Base-by-base conservation (phyloP, 257 asterid genomes). In the Dorcoceras hygrometricum region DNA sequence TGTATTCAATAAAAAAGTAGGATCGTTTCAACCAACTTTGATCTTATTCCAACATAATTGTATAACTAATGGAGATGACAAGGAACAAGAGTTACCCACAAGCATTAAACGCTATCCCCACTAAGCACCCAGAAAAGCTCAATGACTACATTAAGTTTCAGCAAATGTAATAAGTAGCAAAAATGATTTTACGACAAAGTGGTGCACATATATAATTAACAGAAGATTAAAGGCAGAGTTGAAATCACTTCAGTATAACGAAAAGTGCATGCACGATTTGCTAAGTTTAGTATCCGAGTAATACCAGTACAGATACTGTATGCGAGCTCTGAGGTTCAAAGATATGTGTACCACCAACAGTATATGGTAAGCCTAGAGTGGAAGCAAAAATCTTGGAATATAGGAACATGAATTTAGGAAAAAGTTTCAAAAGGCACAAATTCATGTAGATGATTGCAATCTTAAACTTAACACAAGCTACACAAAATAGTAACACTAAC, bases 251-350 rank as follows among this genome's bases (percentile, higher is more conserved):
- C 54, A 46, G 16, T 46, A 46, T 46, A 46, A 46, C 7, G 54
- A 5, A 46, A 46, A 46, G 8, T 5, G 5, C 22, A 16, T 1
- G 22, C 54, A 4, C 8, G 20, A 46, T 22, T 18, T 27, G 65
- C 34, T 10, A 19, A 4, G 71, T 66, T 25, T 5, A 65, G 65
- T 62, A 34, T 16, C 48, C 59, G 36, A 54, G 26, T 27, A 71
- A 65, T 55, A 48, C n/a, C 65, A 64, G 36, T 6, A 24, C 50
- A 31, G 23, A n/a, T 8, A 18, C 25, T 4, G 24, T 39, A 39
- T 22, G 69, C 39, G 16, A 27, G 48, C 62, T 54, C 23, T 5
- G 8, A 24, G 54, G 53, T 67, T 29, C 32, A 28, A 51, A 71
- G 53, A 51, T 4, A n/a, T n/a, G n/a, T n/a, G n/a, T n/a, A n/a